Conservation (phyloP, 768 basidiomycete species). For the Kwoniella europaea region DNA sequence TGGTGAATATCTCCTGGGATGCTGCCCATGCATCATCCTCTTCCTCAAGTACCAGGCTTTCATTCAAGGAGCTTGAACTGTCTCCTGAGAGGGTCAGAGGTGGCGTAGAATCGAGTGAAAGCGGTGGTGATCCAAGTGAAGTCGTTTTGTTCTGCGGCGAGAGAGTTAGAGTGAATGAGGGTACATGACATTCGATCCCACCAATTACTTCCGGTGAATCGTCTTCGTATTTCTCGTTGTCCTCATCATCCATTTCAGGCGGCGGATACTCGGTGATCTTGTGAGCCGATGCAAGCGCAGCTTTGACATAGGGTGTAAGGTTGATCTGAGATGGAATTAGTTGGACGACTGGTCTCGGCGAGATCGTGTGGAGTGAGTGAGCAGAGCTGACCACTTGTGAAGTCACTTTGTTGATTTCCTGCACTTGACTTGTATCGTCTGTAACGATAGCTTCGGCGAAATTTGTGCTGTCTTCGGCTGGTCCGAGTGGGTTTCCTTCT, state of each 20-base stretch:
- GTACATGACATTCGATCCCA: slow-evolving; percentile 12
- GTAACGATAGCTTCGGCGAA: background rate
- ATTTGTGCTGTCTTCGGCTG: background rate
- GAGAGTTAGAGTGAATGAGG: background rate
- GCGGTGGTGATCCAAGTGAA: background rate
- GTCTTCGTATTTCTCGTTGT: background rate
- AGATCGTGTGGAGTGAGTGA: background rate
- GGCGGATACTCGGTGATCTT: slow-evolving; percentile 1
- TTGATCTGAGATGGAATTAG: background rate
- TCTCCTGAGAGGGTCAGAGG: background rate
- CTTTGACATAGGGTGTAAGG: slow-evolving; percentile 4
- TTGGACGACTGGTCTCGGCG: background rate
- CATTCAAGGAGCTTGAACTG: background rate
- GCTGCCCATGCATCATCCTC: background rate
- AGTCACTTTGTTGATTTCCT: background rate
- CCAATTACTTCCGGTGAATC: slow-evolving; percentile 7
- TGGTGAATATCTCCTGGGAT: background rate
- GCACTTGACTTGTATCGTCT: background rate
- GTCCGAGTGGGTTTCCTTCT: background rate
- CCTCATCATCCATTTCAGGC: background rate
- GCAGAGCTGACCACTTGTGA: no score
- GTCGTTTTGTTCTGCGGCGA: background rate
- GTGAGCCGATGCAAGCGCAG: slow-evolving; percentile 5
- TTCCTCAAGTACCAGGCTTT: background rate
- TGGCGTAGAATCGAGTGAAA: background rate